These are phyloP conservation scores for Camellia japonica DNA, from an alignment of 148 eudicot genomes.

Conservation along the genomic window DNA sequence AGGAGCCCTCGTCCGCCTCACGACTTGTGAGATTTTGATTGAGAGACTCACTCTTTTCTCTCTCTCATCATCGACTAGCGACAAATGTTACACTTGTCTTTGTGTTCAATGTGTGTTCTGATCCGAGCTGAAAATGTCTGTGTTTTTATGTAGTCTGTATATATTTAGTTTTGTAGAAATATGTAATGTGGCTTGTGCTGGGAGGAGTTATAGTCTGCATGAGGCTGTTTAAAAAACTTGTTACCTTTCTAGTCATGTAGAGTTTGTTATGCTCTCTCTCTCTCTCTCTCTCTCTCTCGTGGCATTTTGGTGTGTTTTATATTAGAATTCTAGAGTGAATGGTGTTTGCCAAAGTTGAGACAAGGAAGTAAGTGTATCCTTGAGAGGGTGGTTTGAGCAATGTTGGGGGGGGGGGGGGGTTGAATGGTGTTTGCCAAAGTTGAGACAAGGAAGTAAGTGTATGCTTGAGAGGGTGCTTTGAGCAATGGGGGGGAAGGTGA, in stretches of 20 bases:
- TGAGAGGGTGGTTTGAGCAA: too few species aligned
- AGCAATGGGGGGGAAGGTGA: too few species aligned
- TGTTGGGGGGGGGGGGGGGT: too few species aligned
- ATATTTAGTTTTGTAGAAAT: background rate
- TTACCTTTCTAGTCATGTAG: too few species aligned
- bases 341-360: background rate
- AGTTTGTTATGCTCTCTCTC: background rate
- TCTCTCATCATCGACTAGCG: background rate
- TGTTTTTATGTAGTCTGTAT: background rate
- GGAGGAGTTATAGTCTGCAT: too few species aligned
- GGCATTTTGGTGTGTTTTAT: background rate
- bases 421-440: background rate
- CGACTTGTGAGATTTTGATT: conserved; percentile 33
- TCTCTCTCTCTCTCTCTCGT: background rate
- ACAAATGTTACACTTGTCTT: background rate
- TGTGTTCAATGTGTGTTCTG: background rate
- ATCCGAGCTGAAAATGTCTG: background rate
- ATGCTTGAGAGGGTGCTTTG: too few species aligned
- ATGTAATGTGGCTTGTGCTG: background rate
- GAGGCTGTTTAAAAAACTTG: too few species aligned
- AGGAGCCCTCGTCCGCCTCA: conserved; percentile 47
- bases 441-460: background rate
- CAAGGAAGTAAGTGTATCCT: background rate
- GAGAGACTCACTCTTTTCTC: background rate
- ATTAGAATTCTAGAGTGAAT: background rate